A percentile compares a stretch with the other conserved stretches of the same genome.
phyloP scores from a whole-genome alignment of 148 eudicot species.

The Persicaria tinctoria region DNA sequence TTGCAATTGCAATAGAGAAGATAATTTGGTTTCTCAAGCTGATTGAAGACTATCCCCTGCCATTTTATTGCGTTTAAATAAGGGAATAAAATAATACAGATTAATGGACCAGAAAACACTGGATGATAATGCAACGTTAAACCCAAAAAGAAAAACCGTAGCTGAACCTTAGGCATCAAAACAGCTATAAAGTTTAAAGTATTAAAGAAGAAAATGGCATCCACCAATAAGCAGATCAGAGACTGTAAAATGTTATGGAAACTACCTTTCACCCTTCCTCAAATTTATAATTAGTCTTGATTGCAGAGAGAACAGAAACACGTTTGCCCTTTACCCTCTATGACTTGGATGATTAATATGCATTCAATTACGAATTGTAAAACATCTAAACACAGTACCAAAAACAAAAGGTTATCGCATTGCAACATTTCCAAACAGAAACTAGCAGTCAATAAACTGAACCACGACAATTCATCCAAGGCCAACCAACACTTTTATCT shows the following conservation, averaged over 20 bases:
- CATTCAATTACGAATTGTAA: neutral
- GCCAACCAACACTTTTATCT: neutral
- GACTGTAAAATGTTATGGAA: neutral
- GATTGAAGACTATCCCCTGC: neutral
- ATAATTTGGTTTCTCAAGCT: slow-evolving; percentile 1
- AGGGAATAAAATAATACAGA: neutral
- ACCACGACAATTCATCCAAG: neutral
- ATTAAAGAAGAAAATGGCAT: neutral
- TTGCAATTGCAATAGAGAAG: neutral
- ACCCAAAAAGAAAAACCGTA: neutral
- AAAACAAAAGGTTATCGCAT: neutral
- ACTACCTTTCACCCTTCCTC: slow-evolving; percentile 8
- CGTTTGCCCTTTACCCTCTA: neutral
- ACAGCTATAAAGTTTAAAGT: neutral
- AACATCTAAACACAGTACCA: neutral
- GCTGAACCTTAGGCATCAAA: neutral
- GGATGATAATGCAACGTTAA: neutral
- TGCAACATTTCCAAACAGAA: neutral
- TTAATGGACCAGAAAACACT: neutral
- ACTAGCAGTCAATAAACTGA: neutral
- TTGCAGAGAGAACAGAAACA: neutral
- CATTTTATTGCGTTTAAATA: neutral
- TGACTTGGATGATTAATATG: neutral
- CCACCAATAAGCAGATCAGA: neutral
- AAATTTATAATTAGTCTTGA: neutral